phyloP scores from a whole-genome alignment of 768 basidiomycete species.

The Crassisporium funariophilum region DNA sequence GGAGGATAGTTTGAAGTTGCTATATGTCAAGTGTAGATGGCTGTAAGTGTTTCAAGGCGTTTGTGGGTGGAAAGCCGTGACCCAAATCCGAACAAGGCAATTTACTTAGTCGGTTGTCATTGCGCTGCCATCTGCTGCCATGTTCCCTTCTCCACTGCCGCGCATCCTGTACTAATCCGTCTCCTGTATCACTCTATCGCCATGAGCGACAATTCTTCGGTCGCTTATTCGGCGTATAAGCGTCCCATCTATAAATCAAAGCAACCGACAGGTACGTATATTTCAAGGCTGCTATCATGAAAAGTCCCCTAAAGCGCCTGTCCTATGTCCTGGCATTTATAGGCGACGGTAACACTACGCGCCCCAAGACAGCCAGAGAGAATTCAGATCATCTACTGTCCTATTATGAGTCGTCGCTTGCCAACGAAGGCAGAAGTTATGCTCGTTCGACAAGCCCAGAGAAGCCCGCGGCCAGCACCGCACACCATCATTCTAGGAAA shows the following conservation, averaged over 20 bases:
- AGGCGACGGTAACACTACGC: conserved; percentile 23
- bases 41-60: no score
- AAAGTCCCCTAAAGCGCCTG: conserved; percentile 32
- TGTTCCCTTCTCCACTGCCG: conserved; percentile 2
- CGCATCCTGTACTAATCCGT: not conserved
- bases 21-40: no score
- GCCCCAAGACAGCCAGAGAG: conserved; percentile 21
- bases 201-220: conserved; percentile 18
- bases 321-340: conserved; percentile 30
- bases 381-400: conserved; percentile 25
- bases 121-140: not conserved
- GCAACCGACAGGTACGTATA: conserved; percentile 16
- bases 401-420: conserved; percentile 55
- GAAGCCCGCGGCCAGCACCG: conserved; percentile 18
- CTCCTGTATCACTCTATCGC: conserved; percentile 9
- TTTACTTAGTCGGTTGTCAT: no score
- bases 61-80: no score
- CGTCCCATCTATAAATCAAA: conserved; percentile 23
- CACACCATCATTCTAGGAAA: conserved; percentile 28
- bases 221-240: conserved; percentile 5
- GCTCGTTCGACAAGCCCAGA: conserved; percentile 20
- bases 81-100: conserved; percentile 4
- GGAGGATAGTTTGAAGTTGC: no score
- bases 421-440: conserved; percentile 35
- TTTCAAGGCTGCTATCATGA: conserved; percentile 26